These are phyloP conservation scores for Populus davidiana DNA, from an alignment of 345 rosid genomes.

Conservation along the genomic window DNA sequence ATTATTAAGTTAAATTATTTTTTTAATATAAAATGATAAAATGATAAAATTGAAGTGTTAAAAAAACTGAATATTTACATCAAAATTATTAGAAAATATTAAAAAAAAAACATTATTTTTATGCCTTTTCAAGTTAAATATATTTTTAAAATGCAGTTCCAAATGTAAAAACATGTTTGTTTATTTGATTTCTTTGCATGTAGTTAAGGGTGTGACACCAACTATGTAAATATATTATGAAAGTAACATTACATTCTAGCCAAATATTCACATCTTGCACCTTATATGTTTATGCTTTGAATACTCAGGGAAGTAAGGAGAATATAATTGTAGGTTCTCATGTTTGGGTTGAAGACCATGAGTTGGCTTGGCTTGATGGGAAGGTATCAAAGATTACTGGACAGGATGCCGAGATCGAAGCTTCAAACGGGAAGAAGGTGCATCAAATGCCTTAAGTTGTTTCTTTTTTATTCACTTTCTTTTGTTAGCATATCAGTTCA, in stretches of 20 bases:
- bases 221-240: neutral
- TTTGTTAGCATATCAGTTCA: neutral
- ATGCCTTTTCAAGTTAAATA: too few relatives aligned
- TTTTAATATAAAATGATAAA: too few relatives aligned
- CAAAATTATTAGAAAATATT: too few relatives aligned
- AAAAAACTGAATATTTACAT: neutral
- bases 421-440: conserved; percentile 64
- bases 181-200: neutral
- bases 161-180: neutral
- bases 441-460: conserved; percentile 5
- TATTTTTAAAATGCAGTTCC: too few relatives aligned
- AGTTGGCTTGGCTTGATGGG: conserved; percentile 77
- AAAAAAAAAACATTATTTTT: too few relatives aligned
- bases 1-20: too few relatives aligned
- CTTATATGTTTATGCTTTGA: neutral
- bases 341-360: conserved; percentile 82
- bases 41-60: neutral
- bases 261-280: neutral
- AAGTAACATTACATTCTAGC: neutral
- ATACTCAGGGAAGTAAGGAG: conserved; percentile 69
- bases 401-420: conserved; percentile 45
- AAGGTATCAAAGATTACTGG: conserved; percentile 66
- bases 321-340: conserved; percentile 90
- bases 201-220: neutral
- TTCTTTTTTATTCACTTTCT: neutral